Conservation (phyloP, 2,329 filamentous ascomycete species). For the Fusarium dlaminii region DNA sequence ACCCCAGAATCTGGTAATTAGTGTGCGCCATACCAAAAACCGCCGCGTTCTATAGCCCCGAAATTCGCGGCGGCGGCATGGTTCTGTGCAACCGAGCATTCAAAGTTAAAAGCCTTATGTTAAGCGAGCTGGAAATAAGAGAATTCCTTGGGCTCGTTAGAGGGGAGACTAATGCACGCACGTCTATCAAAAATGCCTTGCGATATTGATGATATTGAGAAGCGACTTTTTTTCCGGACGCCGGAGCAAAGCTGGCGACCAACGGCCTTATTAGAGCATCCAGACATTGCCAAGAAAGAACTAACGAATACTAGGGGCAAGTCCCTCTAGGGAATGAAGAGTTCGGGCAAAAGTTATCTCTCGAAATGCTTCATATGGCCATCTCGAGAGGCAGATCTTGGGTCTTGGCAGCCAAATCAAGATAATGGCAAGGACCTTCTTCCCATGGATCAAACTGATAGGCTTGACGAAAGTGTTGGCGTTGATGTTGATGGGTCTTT, state of each 20-base stretch:
- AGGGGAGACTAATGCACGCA: not conserved
- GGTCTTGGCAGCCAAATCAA: not conserved
- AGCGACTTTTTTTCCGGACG: not conserved
- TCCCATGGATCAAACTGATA: not conserved
- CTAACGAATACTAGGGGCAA: not conserved
- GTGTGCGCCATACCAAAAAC: not conserved
- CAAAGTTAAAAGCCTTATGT: not conserved
- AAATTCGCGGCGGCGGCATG: slow-evolving; percentile 5
- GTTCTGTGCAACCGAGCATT: not conserved
- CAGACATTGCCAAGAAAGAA: not conserved
- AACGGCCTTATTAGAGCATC: not conserved
- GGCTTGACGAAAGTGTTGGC: not conserved
- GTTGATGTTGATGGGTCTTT: not conserved
- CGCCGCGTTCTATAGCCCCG: not conserved
- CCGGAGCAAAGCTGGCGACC: not conserved
- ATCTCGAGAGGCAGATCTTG: not conserved
- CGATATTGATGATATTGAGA: not conserved
- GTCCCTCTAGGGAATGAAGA: not conserved
- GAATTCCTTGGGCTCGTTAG: not conserved
- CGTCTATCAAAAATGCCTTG: not conserved
- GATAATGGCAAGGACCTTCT: not conserved
- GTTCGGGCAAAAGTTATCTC: not conserved
- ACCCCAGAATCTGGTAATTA: slow-evolving; percentile 10
- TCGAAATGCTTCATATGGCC: not conserved
- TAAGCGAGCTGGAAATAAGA: not conserved